A percentile compares a stretch with the other conserved stretches of the same genome.
Conservation (phyloP, 805 yeast genomes). For the Candida stauntonica region DNA sequence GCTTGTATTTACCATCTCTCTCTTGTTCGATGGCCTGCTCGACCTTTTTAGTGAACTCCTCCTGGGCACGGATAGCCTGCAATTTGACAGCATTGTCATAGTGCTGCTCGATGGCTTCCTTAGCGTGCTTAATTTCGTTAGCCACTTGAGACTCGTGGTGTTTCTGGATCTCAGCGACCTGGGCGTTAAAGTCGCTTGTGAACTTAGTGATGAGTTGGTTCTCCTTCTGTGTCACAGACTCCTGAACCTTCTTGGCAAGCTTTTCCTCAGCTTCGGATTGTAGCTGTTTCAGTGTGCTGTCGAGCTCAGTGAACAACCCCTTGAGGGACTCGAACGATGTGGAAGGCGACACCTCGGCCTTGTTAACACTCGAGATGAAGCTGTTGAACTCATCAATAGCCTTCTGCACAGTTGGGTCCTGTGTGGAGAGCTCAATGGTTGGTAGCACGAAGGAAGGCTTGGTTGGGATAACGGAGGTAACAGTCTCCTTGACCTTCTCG, state of each 20-base stretch:
- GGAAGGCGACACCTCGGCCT: slow-evolving; percentile 17
- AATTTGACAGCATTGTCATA: slow-evolving; percentile 70
- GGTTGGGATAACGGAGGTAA: slow-evolving; percentile 4
- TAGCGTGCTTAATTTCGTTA: slow-evolving; percentile 64
- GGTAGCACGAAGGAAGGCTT: slow-evolving; percentile 16
- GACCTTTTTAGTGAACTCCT: slow-evolving; percentile 57
- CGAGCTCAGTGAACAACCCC: slow-evolving; percentile 18
- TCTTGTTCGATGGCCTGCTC: slow-evolving; percentile 59
- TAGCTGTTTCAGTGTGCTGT: slow-evolving; percentile 18
- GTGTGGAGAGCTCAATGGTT: slow-evolving; percentile 29
- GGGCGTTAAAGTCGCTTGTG: slow-evolving; percentile 56
- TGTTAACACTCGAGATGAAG: slow-evolving; percentile 22
- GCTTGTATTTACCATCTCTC: slow-evolving; percentile 73
- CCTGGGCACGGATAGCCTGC: slow-evolving; percentile 63
- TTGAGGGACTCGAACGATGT: slow-evolving; percentile 14
- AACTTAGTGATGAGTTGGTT: slow-evolving; percentile 54
- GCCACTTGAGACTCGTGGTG: slow-evolving; percentile 55
- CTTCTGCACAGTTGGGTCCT: slow-evolving; percentile 26
- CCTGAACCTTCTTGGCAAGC: slow-evolving; percentile 19
- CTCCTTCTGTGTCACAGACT: slow-evolving; percentile 36
- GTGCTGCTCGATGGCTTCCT: slow-evolving; percentile 58
- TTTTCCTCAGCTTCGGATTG: slow-evolving; percentile 10
- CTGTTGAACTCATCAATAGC: slow-evolving; percentile 25
- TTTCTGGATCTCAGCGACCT: slow-evolving; percentile 54
- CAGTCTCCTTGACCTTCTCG: slow-evolving; percentile 16